Evolutionary conservation across 73 alveolate species (phyloP), one percentile per base, ranked within the genome.

Genomic region (Paramecium pentaurelia): DNA sequence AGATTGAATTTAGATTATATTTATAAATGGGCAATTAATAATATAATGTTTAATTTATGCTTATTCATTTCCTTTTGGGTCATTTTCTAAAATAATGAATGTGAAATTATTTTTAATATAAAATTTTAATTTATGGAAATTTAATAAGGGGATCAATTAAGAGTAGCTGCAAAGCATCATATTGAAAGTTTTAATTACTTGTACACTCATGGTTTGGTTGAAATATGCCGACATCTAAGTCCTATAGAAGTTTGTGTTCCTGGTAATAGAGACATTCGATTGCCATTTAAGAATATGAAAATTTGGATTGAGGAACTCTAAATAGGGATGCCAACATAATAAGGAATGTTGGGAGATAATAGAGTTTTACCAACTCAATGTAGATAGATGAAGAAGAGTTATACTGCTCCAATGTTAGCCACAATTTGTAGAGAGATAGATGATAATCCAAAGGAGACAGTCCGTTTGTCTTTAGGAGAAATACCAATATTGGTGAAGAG

Each of bases 401-500:
- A 98, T 88, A 77, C 98, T 60, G 99, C 99, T 22, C 99, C 99
- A 4, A 95, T 98, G 49, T 93, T 95, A 10, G 99, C 99, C 30
- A 97, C 96, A 30, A 88, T 98, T 12, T 98, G 97, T 12, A 95
- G 99, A 86, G 95, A 96, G 94, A 95, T 97, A 49, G 99, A 98
- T 90, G 95, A 95, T 83, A 95, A 93, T 75, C 93, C 94, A 68
- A 95, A 95, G 42, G 99, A 98, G 89, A 93, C 93, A 68, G 92
- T 98, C 14, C 94, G 96, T 34, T 98, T 97, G 84, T 93, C 95
- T 71, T 93, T 98, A 59, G 99, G 99, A 51, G 97, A 97, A 60
- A 93, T 98, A 86, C 99, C 99, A 0, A 94, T 98, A 18, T 96
- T 98, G 98, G 99, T 98, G 9, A 96, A 98, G 92, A 94, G 99